Percentiles rank a stretch among this genome's conserved stretches.
phyloP scores from a whole-genome alignment of 2,329 filamentous ascomycete genomes.

The Aspergillus sergii region DNA sequence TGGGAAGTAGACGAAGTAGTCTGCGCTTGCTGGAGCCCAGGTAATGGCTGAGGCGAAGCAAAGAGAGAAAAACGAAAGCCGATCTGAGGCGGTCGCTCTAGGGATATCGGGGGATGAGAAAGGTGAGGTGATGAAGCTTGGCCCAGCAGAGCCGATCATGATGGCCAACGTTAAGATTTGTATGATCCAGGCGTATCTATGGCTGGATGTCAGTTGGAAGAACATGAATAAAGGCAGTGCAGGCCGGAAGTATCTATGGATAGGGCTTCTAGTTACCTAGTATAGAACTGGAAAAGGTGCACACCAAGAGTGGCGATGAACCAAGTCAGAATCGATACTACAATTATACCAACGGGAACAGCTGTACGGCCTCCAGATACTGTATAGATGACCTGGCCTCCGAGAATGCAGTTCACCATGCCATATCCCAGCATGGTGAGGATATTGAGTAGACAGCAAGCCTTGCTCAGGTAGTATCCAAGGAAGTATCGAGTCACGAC shows the following conservation, averaged over 20 bases:
- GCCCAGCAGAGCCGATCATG: constrained; percentile 43
- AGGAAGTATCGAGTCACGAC: constrained; percentile 42
- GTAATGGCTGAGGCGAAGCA: constrained; percentile 36
- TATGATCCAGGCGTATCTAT: constrained; percentile 24
- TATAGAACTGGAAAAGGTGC: constrained; percentile 44
- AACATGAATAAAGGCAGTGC: neutral
- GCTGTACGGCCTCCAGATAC: constrained; percentile 38
- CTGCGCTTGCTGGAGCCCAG: constrained; percentile 37
- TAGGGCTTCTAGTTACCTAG: constrained; percentile 23
- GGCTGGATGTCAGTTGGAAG: neutral
- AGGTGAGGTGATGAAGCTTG: constrained; percentile 33
- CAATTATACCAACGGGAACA: constrained; percentile 38
- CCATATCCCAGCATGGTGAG: constrained; percentile 45
- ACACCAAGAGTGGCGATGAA: constrained; percentile 41
- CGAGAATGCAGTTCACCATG: constrained; percentile 44
- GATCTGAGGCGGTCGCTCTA: constrained; percentile 30
- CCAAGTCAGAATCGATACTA: constrained; percentile 37
- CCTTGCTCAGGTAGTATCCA: constrained; percentile 44
- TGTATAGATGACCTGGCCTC: constrained; percentile 44
- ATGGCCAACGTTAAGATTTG: constrained; percentile 35
- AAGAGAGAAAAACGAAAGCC: constrained; percentile 38
- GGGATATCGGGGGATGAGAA: constrained; percentile 23
- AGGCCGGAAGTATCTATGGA: neutral
- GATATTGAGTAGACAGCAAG: constrained; percentile 41
- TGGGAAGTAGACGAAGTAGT: constrained; percentile 48